Evolutionary conservation across 2,329 filamentous ascomycete species (phyloP).

Genomic region (Penicillium concentricum): DNA sequence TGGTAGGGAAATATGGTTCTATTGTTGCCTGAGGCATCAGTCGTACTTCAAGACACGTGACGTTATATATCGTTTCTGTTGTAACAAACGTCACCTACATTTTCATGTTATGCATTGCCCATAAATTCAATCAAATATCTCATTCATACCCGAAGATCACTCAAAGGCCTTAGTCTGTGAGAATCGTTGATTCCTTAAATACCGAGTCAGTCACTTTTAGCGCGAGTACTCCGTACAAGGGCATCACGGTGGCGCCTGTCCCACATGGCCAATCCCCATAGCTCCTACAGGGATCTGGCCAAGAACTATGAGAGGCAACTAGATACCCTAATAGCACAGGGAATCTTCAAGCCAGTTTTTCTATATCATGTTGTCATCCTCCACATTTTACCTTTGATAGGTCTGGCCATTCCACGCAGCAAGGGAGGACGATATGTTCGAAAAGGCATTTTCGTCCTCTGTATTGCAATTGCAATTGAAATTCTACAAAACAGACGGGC

Average conservation of each 20-base stretch:
- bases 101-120: background rate
- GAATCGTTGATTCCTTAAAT: background rate
- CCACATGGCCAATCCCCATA: conserved; percentile 29
- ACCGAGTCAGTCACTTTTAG: background rate
- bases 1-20: too few relatives aligned
- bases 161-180: background rate
- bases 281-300: conserved; percentile 30
- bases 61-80: background rate
- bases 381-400: conserved; percentile 43
- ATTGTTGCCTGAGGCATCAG: too few relatives aligned
- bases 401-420: conserved; percentile 53
- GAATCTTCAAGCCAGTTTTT: conserved; percentile 34
- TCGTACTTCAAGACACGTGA: background rate
- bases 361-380: conserved; percentile 37
- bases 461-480: conserved; percentile 46
- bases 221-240: background rate
- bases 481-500: conserved; percentile 47
- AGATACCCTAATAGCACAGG: conserved; percentile 26
- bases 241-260: background rate
- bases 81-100: background rate
- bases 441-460: conserved; percentile 46
- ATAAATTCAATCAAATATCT: background rate
- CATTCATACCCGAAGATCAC: background rate
- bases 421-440: conserved; percentile 39
- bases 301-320: conserved; percentile 24